Evolutionary conservation across 345 rosid genomes (phyloP).

Genomic region (Melaleuca alternifolia): DNA sequence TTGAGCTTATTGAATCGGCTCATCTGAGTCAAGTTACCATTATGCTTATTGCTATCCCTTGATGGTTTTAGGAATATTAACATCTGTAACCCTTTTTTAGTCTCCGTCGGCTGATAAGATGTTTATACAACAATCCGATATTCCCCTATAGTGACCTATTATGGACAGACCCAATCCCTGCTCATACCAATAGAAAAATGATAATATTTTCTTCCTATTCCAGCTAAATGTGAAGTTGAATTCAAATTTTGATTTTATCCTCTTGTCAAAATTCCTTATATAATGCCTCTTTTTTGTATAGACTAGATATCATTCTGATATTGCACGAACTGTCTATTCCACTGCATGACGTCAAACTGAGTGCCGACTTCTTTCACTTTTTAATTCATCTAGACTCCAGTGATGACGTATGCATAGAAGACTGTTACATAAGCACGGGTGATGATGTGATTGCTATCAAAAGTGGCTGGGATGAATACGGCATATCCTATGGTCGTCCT

Average conservation of each 20-base stretch:
- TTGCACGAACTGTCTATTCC: neutral
- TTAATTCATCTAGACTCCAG: slow-evolving; percentile 50
- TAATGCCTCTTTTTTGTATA: neutral
- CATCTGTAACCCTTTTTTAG: neutral
- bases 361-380: slow-evolving; percentile 1
- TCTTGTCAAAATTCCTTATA: neutral
- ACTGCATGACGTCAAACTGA: neutral
- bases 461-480: slow-evolving; percentile 99
- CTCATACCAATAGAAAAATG: neutral
- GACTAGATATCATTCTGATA: neutral
- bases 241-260: neutral
- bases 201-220: neutral
- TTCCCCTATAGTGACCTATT: neutral
- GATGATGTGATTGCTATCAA: slow-evolving; percentile 86
- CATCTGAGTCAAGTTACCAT: neutral
- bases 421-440: slow-evolving; percentile 82
- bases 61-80: neutral
- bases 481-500: slow-evolving; percentile 68
- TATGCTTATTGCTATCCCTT: neutral
- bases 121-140: neutral
- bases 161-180: neutral
- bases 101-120: neutral
- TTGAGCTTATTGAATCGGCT: neutral
- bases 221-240: neutral
- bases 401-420: slow-evolving; percentile 78